Evolutionary conservation across 2,329 filamentous ascomycete species (phyloP), one percentile per base, ranked within the genome.

Genomic region (Teratosphaeria gauchensis): DNA sequence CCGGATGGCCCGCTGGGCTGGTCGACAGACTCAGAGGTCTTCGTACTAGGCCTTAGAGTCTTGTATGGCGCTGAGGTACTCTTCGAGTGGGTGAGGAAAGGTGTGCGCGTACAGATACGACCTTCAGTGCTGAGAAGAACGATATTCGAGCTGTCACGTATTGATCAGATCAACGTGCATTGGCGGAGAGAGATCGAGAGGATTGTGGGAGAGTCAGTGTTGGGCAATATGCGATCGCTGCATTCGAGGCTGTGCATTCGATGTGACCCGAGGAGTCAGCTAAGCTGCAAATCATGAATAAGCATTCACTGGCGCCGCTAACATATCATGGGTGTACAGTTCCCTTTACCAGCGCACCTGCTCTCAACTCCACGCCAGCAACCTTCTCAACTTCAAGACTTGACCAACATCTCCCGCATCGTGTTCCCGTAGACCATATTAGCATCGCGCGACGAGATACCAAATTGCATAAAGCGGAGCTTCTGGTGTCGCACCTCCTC

Each of bases 1-100:
- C 68, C 70, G 1, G 88, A 90, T 67, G 86, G 87, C 0, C 79
- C 87, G 8, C 74, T 95, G 35, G 89, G 90, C 6, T 91, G 87
- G 85, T 82, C 82, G 1, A 85, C 86, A 1, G 84, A 85, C 58
- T 79, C 84, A 0, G 82, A 85, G 32, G 82, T 86, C 0, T 92
- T 91, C 70, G 78, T 80, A 2, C 73, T 88, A 51, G 82, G 81
- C 0, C 65, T 80, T 61, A 67, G 73, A 21, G 69, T 81, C 0
- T 58, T 82, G 5, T 74, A 73, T 58, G 72, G 70, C 8, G 69
- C 72, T 8, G 74, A 76, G n/a, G 69, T 75, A 9, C 66, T 78
- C 38, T 56, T 76, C 58, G 52, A 56, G 7, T 71, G 72, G 57
- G 56, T 56, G 9, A 56, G 46, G 21, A 53, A 53, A 35, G 63